phyloP scores from a whole-genome alignment of 2,329 filamentous ascomycete species.

The Alternaria ethzedia region DNA sequence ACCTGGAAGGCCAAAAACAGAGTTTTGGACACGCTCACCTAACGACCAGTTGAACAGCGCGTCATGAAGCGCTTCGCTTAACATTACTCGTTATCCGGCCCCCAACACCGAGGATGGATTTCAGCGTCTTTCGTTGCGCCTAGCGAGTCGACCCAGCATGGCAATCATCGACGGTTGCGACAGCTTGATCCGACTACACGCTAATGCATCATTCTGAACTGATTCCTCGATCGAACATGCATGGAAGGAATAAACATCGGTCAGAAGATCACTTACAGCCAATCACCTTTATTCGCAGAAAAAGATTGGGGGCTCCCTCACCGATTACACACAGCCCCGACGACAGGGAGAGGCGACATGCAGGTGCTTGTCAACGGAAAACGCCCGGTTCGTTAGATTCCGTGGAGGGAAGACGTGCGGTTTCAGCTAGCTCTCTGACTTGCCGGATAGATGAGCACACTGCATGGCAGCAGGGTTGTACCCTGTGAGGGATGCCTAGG shows the following conservation, averaged over 20 bases:
- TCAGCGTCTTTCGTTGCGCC: neutral
- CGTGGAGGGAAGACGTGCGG: neutral
- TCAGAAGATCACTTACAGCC: neutral
- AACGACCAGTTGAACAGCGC: neutral
- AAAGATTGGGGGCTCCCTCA: neutral
- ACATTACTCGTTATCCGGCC: neutral
- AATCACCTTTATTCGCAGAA: neutral
- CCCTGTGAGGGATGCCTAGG: neutral
- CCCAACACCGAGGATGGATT: neutral
- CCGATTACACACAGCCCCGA: neutral
- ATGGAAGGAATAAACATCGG: conserved; percentile 3
- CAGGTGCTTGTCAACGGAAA: neutral
- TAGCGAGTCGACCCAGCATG: neutral
- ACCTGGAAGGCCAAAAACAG: too few relatives aligned
- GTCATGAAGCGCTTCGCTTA: neutral
- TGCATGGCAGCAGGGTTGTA: neutral
- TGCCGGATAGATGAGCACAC: neutral
- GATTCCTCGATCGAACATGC: neutral
- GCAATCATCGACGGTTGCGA: neutral
- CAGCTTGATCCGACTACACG: neutral
- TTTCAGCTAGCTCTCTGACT: neutral
- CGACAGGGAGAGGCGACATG: neutral
- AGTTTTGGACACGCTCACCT: neutral
- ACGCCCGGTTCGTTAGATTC: neutral
- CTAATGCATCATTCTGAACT: neutral